These are phyloP conservation scores for Clonostachys rhizophaga DNA, from an alignment of 2,329 filamentous ascomycete genomes.

Conservation along the genomic window DNA sequence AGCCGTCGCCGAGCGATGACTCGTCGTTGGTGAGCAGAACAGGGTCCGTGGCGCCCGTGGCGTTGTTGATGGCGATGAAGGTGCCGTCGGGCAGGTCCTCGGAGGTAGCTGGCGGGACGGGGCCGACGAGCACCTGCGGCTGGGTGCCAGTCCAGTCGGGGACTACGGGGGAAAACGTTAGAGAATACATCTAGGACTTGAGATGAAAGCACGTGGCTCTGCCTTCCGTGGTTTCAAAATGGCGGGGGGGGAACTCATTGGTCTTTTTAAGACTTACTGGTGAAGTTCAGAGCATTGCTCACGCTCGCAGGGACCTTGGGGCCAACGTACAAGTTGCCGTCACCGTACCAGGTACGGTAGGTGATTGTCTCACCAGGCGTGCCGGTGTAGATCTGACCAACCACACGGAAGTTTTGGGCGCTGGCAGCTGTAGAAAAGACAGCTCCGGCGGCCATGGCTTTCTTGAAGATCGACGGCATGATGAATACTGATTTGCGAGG, in stretches of 20 bases:
- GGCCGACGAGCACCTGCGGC: slow-evolving; percentile 1
- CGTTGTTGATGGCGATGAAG: slow-evolving; percentile 4
- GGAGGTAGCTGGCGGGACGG: slow-evolving; percentile 1
- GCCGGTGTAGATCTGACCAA: neutral
- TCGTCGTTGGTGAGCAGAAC: slow-evolving; percentile 3
- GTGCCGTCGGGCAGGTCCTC: slow-evolving; percentile 2
- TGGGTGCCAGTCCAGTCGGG: slow-evolving; percentile 2
- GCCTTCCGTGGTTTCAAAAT: neutral
- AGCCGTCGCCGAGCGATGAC: neutral
- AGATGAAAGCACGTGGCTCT: neutral
- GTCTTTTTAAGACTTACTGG: neutral
- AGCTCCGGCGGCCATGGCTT: slow-evolving; percentile 2
- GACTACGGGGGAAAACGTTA: neutral
- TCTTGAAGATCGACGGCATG: too few species aligned
- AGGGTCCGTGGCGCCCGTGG: slow-evolving; percentile 3
- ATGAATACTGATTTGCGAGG: too few species aligned
- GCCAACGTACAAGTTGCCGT: slow-evolving; percentile 5
- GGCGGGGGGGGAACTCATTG: neutral
- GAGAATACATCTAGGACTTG: neutral
- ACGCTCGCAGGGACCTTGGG: neutral
- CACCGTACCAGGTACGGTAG: slow-evolving; percentile 2
- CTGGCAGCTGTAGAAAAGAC: neutral
- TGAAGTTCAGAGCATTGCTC: slow-evolving; percentile 1
- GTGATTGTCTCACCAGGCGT: neutral
- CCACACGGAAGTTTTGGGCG: slow-evolving; percentile 4